phyloP scores from a whole-genome alignment of 176 grass and related monocot genomes.

The Melocanna baccifera region DNA sequence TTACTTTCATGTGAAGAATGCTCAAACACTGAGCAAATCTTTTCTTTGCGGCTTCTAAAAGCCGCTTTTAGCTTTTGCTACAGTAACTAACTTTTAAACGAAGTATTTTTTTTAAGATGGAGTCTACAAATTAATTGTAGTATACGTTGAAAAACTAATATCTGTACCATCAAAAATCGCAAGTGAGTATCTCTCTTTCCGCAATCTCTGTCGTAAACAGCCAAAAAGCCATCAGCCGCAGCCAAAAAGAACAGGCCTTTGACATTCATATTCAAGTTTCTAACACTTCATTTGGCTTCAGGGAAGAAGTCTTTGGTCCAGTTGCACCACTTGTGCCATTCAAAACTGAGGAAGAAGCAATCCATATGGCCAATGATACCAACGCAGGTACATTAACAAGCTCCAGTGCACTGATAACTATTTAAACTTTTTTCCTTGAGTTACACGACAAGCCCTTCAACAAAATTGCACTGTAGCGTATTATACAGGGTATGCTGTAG shows the following conservation, averaged over 20 bases:
- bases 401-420: not conserved
- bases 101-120: too few relatives aligned
- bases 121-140: too few relatives aligned
- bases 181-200: too few relatives aligned
- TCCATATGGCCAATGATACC: constrained; percentile 81
- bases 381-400: constrained; percentile 61
- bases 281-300: constrained; percentile 41
- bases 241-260: too few relatives aligned
- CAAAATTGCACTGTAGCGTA: not conserved
- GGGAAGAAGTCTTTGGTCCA: constrained; percentile 96
- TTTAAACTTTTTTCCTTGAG: not conserved
- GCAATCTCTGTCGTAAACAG: too few relatives aligned
- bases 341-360: constrained; percentile 97
- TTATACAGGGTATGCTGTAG: not conserved
- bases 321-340: constrained; percentile 95
- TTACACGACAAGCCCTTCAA: not conserved
- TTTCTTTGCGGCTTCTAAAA: too few relatives aligned
- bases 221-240: too few relatives aligned
- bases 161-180: too few relatives aligned
- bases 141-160: too few relatives aligned
- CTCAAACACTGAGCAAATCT: not conserved
- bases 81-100: too few relatives aligned
- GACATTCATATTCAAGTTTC: not conserved
- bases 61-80: too few relatives aligned
- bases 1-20: constrained; percentile 25